Base-by-base conservation (phyloP, 345 rosid species). In the Litchi chinensis region DNA sequence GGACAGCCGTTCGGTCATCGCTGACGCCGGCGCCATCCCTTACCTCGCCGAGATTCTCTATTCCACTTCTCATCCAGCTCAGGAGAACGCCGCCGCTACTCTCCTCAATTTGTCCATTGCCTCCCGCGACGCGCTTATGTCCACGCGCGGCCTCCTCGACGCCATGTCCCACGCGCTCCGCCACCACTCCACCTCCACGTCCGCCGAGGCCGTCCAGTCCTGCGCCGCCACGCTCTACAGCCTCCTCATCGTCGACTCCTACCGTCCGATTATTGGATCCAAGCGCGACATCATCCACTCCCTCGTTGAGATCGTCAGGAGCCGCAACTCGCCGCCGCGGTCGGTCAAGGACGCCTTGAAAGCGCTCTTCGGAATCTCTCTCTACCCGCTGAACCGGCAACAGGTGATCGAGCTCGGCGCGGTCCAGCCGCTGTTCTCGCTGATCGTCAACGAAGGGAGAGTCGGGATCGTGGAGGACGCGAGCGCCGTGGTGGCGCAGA, bases 381-480 rank as follows among this genome's bases (percentile, higher is more conserved):
- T 95, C 1, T 85, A 86, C 74, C 98, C 90, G 63, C 74, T 86
- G 84, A 95, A 95, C 63, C 82, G 99, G 12, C 52, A 88, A 3
- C 88, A 87, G 52, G 67, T 92, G 90, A 82, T 95, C 71, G 89
- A 86, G 0, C 88, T 95, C 5, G 96, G 98, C 44, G 93, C 89
- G 44, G 86, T 87, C 15, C 84, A 88, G 13, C 83, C 96, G 0
- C 82, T 95, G 65, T 89, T 95, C 52, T 88, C 93, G 0, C 71
- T 92, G 6, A 89, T 92, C 41, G 74, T 95, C 12, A 91, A 89
- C 77, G 98, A 92, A 67, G 92, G 92, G n/a, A 81, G 96, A 60
- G 87, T 79, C 19, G 99, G 99, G 71, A 84, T 95, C 39, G 91
- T 95, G 73, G 99, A 95, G 83, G 99, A 95, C 77, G 92, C 99